phyloP scores from a whole-genome alignment of 495 filamentous ascomycete species.

The Xylaria telfairii region DNA sequence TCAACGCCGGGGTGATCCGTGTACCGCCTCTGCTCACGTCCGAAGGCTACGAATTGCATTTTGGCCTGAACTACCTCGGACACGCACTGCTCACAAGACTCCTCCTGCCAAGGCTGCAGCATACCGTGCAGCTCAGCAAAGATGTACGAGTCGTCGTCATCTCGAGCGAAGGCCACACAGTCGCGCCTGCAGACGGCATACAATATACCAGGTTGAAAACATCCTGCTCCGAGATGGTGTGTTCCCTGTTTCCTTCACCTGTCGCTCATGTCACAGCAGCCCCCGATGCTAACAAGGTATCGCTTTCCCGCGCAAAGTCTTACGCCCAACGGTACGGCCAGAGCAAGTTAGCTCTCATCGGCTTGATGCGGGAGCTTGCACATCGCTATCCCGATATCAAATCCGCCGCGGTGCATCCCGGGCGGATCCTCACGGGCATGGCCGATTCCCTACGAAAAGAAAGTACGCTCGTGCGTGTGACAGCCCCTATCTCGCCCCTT shows the following conservation, averaged over 20 bases:
- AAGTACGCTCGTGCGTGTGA: conserved; percentile 12
- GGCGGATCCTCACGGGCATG: conserved; percentile 36
- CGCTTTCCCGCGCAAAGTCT: conserved; percentile 2
- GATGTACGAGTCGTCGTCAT: conserved; percentile 45
- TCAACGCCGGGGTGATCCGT: conserved; percentile 69
- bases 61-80: conserved; percentile 70
- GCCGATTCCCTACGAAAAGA: conserved; percentile 19
- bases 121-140: conserved; percentile 42
- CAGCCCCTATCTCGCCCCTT: background rate
- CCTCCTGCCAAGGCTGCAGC: conserved; percentile 61
- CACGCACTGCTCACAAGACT: conserved; percentile 67
- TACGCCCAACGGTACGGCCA: conserved; percentile 61
- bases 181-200: conserved; percentile 43
- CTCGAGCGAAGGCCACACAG: conserved; percentile 31
- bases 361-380: conserved; percentile 63
- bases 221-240: conserved; percentile 41
- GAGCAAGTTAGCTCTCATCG: conserved; percentile 68
- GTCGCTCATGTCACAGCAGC: background rate
- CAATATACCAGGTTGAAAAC: conserved; percentile 42
- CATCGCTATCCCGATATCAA: conserved; percentile 61
- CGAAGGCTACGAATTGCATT: conserved; percentile 68
- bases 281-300: background rate
- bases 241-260: conserved; percentile 27
- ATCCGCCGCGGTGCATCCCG: conserved; percentile 67
- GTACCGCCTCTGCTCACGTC: conserved; percentile 52